Conservation (phyloP, 1,139 yeast species). For the Saccharomycopsis phalli region DNA sequence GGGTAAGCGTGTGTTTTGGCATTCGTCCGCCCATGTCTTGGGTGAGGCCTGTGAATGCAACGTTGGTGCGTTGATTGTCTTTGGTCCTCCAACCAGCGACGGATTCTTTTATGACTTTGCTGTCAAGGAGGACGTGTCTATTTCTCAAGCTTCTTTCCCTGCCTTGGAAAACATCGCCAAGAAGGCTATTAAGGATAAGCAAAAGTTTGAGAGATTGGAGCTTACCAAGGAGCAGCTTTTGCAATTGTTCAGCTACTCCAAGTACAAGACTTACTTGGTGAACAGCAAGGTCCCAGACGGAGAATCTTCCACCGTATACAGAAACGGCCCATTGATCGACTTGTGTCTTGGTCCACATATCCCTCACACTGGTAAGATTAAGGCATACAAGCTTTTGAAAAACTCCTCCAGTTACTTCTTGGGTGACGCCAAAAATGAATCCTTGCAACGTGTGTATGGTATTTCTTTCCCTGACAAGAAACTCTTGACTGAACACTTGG, state of each 20-base stretch:
- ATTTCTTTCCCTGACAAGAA: constrained; percentile 98
- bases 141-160: constrained; percentile 75
- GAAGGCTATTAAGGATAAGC: constrained; percentile 91
- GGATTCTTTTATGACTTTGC: constrained; percentile 98
- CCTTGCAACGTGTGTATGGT: constrained; percentile 96
- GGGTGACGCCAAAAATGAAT: constrained; percentile 89
- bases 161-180: constrained; percentile 82
- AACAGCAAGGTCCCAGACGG: constrained; percentile 91
- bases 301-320: constrained; percentile 90
- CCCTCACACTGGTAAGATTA: constrained; percentile 95
- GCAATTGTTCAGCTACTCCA: constrained; percentile 91
- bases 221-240: constrained; percentile 86
- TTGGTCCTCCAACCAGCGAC: constrained; percentile 97
- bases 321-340: constrained; percentile 97
- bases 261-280: constrained; percentile 87
- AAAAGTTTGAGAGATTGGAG: constrained; percentile 88
- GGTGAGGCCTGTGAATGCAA: constrained; percentile 99
- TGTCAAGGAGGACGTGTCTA: constrained; percentile 70
- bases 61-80: constrained; percentile 83
- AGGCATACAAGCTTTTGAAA: constrained; percentile 88
- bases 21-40: constrained; percentile 94
- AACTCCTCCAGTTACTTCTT: constrained; percentile 94
- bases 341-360: constrained; percentile 98
- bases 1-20: constrained; percentile 97
- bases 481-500: constrained; percentile 89